Evolutionary conservation across 441 rosid species (phyloP).

Genomic region (Adansonia madagascariensis): DNA sequence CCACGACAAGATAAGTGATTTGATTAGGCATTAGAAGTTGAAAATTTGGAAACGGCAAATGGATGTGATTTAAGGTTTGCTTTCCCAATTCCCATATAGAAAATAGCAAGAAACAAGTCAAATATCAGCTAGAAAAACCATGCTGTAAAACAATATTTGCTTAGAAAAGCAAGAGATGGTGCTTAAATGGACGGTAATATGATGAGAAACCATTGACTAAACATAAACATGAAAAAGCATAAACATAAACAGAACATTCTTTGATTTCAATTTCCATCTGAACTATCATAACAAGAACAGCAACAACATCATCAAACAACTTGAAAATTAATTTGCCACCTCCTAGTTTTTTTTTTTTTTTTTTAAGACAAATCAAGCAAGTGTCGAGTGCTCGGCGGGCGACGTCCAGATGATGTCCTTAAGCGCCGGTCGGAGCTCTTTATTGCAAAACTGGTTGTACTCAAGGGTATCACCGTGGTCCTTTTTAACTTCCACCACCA

Average conservation of each 20-base stretch:
- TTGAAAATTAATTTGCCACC: background rate
- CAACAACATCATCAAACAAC: background rate
- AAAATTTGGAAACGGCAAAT: background rate
- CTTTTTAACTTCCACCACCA: conserved; percentile 86
- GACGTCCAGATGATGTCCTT: conserved; percentile 83
- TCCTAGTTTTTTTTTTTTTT: background rate
- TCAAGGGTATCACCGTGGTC: conserved; percentile 84
- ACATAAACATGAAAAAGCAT: background rate
- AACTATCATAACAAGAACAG: background rate
- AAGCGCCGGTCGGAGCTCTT: conserved; percentile 86
- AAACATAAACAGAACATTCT: background rate
- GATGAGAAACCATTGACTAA: background rate
- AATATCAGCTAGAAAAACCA: background rate
- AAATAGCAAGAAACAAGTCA: background rate
- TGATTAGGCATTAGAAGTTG: background rate
- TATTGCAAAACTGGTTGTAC: conserved; percentile 80
- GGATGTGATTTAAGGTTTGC: background rate
- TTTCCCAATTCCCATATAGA: background rate
- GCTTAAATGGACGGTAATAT: background rate
- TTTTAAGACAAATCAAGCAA: conserved; percentile 29
- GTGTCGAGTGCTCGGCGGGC: conserved; percentile 36
- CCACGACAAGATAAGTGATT: too few relatives aligned
- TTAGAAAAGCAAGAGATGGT: background rate
- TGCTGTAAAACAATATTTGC: too few relatives aligned
- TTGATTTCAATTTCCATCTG: background rate